phyloP scores from a whole-genome alignment of 305 asterid species.

The Salvia sclarea region DNA sequence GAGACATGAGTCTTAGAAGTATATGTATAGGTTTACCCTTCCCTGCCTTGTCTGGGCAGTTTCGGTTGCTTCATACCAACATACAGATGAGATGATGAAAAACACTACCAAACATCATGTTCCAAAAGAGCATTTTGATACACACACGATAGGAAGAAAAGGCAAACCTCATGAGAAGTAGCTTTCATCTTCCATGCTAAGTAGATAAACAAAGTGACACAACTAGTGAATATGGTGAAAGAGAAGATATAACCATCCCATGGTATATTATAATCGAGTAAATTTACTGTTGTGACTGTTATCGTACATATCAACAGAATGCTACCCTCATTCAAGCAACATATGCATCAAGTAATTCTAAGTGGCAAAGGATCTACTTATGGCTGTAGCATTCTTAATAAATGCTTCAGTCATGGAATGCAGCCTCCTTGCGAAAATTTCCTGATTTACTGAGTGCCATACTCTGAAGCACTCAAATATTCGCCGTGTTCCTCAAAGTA shows the following conservation, averaged over 20 bases:
- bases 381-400: background rate
- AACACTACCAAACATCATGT: conserved; percentile 24
- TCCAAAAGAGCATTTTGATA: background rate
- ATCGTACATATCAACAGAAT: conserved; percentile 8
- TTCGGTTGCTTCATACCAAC: background rate
- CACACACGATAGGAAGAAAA: background rate
- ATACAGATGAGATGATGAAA: background rate
- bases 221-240: conserved; percentile 13
- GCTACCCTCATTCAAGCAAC: conserved; percentile 8
- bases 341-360: background rate
- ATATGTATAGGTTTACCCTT: conserved; percentile 4
- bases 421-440: conserved; percentile 19
- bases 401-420: conserved; percentile 24
- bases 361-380: conserved; percentile 13
- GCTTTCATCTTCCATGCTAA: conserved; percentile 18
- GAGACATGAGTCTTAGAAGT: background rate
- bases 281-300: conserved; percentile 1
- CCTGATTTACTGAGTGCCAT: conserved; percentile 48
- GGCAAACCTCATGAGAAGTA: conserved; percentile 4
- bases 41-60: conserved; percentile 20
- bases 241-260: conserved; percentile 7
- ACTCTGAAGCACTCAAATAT: conserved; percentile 94
- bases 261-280: background rate
- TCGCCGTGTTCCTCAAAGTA: conserved; percentile 93
- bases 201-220: conserved; percentile 1